Evolutionary conservation across 108 stramenopile genomes (phyloP), one percentile per base, ranked within the genome.

Genomic region (Skeletonema marinoi): DNA sequence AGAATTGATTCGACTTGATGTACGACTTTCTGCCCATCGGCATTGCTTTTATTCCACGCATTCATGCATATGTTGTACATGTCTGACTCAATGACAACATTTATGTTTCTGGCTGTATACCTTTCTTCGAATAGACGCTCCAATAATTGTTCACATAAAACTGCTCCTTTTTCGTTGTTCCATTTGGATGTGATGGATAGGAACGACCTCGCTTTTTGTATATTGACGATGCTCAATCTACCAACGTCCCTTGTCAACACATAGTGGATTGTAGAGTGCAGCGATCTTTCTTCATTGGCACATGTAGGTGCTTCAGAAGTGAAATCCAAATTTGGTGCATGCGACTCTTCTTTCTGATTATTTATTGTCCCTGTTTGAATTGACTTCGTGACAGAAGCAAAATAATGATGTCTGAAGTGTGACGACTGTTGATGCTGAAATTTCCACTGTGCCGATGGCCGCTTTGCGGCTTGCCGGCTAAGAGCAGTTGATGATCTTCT

Each of bases 51-150:
- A 32, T 75, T 82, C 81, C 81, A 82, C 7, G 81, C 81, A 59
- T 66, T 11, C 70, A 82, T 82, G 70, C 69, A 71, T 1, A 69
- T 64, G 66, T 82, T 82, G 74, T 82, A 82, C 81, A 82, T 82
- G 7, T 75, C 74, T 25, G 81, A 25, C 31, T 75, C 74, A 11
- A 75, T 56, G 11, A 48, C 25, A 4, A 73, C 63, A 51, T 71
- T 6, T 42, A 14, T 1, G 54, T 80, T 69, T 4, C 58, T 25
- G 19, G 42, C 66, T 6, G 32, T 64, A 32, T 46, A 32, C 25
- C 60, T 36, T 60, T 81, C 80, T 33, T 59, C 29, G 51, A 74
- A 39, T 21, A 81, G 16, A 10, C 74, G 39, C 36, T 81, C 80
- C 32, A 81, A 19, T 54, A 81, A 42, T 21, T 61, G 63, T 17